Percentiles rank a stretch among this genome's conserved stretches.
Evolutionary conservation across 345 rosid genomes (phyloP).

Genomic region (Eucalyptus victrix): DNA sequence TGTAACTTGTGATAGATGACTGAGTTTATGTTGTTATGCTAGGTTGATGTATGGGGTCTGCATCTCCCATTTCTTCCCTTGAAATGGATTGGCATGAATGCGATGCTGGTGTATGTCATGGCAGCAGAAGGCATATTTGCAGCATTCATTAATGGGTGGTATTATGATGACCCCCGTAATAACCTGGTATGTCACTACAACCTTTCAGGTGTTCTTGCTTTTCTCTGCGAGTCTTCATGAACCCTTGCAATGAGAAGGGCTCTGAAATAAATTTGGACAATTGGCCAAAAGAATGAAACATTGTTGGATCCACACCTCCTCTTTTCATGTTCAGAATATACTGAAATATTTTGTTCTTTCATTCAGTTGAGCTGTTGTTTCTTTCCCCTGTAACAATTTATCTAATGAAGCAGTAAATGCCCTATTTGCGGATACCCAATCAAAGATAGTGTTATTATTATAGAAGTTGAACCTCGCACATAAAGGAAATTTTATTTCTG

Average conservation of each 20-base stretch:
- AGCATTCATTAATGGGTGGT: constrained; percentile 88
- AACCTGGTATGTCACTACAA: constrained; percentile 39
- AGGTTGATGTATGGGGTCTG: constrained; percentile 61
- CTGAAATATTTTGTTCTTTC: not conserved
- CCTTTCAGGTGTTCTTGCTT: not conserved
- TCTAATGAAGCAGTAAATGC: not conserved
- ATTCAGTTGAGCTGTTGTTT: not conserved
- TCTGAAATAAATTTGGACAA: not conserved
- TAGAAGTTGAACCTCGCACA: not conserved
- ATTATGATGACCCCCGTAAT: constrained; percentile 48
- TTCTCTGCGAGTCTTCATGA: not conserved
- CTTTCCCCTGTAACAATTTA: not conserved
- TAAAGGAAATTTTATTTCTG: not conserved
- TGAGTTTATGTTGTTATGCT: not conserved
- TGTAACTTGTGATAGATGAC: not conserved
- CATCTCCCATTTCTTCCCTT: constrained; percentile 42
- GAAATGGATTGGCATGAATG: constrained; percentile 92
- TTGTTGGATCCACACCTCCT: not conserved
- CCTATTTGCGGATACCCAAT: not conserved
- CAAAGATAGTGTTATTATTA: not conserved
- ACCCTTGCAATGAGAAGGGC: not conserved
- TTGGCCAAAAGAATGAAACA: not conserved
- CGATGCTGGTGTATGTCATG: constrained; percentile 92
- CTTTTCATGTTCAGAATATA: not conserved
- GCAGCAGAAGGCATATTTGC: constrained; percentile 92